Evolutionary conservation across 2,329 filamentous ascomycete genomes (phyloP).

Genomic region (Penicillium fuscoglaucum): DNA sequence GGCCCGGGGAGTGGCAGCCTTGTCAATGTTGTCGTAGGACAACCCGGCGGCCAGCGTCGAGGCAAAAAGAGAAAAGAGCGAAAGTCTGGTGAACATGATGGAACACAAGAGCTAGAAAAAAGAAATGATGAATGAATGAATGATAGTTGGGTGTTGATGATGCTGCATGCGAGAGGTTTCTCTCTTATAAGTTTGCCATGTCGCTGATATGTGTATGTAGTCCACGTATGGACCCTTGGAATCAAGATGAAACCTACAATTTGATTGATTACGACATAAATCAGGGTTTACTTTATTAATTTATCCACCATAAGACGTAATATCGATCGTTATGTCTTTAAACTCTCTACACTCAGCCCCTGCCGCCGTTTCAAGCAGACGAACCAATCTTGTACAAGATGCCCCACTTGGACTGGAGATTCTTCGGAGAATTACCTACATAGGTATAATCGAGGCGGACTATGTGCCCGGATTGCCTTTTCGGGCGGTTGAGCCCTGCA

Average conservation of each 20-base stretch:
- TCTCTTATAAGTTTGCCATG: neutral
- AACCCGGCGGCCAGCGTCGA: neutral
- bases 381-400: neutral
- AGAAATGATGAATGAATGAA: neutral
- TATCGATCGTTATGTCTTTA: neutral
- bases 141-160: neutral
- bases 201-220: neutral
- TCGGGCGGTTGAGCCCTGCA: neutral
- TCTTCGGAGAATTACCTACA: neutral
- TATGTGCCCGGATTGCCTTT: no score
- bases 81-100: neutral
- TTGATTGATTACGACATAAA: neutral
- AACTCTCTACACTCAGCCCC: neutral
- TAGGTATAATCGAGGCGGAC: neutral
- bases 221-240: no score
- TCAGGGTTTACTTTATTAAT: neutral
- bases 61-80: neutral
- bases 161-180: neutral
- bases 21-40: neutral
- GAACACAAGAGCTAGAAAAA: neutral
- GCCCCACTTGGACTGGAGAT: neutral
- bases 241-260: neutral
- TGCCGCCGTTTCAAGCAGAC: neutral
- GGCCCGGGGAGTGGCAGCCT: neutral
- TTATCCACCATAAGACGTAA: neutral